Percentiles rank a stretch among this genome's conserved stretches.
Conservation (phyloP, 306 rosid species). For the Prinsepia uniflora region DNA sequence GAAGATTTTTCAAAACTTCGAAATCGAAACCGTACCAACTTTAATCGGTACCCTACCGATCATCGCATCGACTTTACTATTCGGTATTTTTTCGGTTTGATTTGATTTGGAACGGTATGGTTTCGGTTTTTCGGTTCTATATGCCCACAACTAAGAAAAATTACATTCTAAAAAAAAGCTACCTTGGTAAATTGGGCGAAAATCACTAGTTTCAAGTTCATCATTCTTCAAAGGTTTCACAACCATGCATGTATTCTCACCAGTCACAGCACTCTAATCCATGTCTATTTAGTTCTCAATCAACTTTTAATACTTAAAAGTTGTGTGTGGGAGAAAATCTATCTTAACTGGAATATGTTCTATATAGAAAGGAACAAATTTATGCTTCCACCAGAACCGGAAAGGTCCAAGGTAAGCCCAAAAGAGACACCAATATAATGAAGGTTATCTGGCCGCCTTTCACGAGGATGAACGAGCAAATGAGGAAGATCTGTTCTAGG, state of each 20-base stretch:
- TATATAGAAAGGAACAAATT: constrained; percentile 86
- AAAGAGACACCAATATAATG: constrained; percentile 94
- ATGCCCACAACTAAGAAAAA: too few relatives aligned
- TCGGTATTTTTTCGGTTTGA: too few relatives aligned
- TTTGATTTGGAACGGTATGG: too few relatives aligned
- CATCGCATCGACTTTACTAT: too few relatives aligned
- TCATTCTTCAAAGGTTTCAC: constrained; percentile 81
- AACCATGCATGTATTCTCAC: constrained; percentile 93
- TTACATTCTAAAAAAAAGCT: too few relatives aligned
- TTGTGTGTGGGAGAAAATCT: constrained; percentile 5
- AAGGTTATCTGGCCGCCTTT: constrained; percentile 84
- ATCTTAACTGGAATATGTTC: constrained; percentile 95
- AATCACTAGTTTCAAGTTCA: constrained; percentile 71
- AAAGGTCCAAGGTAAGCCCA: constrained; percentile 89
- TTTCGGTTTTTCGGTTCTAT: too few relatives aligned
- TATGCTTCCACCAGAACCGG: constrained; percentile 90
- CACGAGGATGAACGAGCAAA: constrained; percentile 82
- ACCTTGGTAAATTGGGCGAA: constrained; percentile 76
- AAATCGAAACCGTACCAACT: too few relatives aligned
- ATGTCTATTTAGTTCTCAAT: constrained; percentile 14
- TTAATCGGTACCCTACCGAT: too few relatives aligned
- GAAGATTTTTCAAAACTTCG: too few relatives aligned
- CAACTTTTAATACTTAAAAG: not conserved
- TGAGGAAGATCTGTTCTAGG: constrained; percentile 89
- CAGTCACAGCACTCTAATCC: constrained; percentile 72